A percentile compares a stretch with the other conserved stretches of the same genome.
Conservation (phyloP, 768 basidiomycete species). For the Trametes villosa region DNA sequence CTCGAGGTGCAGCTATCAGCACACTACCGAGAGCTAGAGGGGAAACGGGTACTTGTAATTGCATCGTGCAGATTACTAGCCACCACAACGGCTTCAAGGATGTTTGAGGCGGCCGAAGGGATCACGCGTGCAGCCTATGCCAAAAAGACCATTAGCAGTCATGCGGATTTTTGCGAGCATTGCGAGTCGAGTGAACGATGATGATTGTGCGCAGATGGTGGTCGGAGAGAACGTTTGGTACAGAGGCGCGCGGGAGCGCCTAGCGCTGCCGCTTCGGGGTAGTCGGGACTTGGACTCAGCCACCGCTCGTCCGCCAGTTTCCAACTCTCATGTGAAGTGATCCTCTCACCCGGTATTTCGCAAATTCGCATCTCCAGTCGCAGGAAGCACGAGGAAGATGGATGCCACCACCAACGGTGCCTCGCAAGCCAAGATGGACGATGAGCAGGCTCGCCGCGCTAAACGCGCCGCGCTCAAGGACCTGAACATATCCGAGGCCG, state of each 20-base stretch:
- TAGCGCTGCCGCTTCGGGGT: neutral
- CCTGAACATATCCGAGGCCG: constrained; percentile 52
- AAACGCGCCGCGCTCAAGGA: constrained; percentile 64
- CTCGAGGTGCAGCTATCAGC: too few species aligned
- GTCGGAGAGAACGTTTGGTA: neutral
- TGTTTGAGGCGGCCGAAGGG: too few species aligned
- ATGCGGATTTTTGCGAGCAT: too few species aligned
- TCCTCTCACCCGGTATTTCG: too few species aligned
- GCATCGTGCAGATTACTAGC: too few species aligned
- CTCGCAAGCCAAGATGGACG: constrained; percentile 45
- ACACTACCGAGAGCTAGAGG: too few species aligned
- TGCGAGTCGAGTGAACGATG: too few species aligned
- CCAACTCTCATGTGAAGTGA: constrained; percentile 14
- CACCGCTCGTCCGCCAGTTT: neutral
- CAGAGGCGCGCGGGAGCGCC: neutral
- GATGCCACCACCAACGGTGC: constrained; percentile 18
- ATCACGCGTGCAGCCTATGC: too few species aligned
- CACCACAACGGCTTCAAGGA: too few species aligned
- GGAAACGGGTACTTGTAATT: too few species aligned
- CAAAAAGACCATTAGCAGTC: too few species aligned
- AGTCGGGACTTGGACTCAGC: neutral
- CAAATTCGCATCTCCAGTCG: too few species aligned
- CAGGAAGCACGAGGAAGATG: constrained; percentile 8
- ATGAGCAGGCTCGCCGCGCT: constrained; percentile 54
- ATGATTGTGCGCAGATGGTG: neutral